Evolutionary conservation across 495 filamentous ascomycete species (phyloP).

Genomic region (Neurospora sp.): DNA sequence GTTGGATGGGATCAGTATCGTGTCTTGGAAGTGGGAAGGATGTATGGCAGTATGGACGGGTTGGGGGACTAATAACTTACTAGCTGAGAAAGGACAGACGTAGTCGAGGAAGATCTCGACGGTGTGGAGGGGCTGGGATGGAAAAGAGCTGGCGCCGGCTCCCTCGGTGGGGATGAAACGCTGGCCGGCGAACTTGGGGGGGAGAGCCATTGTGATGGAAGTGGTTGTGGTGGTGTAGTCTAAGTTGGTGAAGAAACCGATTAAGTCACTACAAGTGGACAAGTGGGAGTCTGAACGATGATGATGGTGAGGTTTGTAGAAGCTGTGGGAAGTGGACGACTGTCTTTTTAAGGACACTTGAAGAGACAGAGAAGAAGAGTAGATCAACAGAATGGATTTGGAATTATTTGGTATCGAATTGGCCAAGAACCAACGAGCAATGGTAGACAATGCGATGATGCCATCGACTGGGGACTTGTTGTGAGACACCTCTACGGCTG

Average conservation of each 20-base stretch:
- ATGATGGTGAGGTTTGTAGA: not conserved
- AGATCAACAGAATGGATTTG: not conserved
- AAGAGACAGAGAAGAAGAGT: not conserved
- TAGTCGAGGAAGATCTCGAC: slow-evolving; percentile 81
- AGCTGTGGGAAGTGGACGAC: not conserved
- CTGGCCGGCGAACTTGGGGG: slow-evolving; percentile 68
- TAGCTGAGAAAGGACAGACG: slow-evolving; percentile 58
- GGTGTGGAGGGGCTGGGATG: slow-evolving; percentile 49
- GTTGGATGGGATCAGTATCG: not conserved
- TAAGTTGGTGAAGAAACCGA: not conserved
- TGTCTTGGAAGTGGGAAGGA: not conserved
- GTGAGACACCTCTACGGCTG: not conserved
- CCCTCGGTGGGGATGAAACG: slow-evolving; percentile 36
- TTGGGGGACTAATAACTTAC: slow-evolving; percentile 23
- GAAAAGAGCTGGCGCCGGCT: slow-evolving; percentile 18
- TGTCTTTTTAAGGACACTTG: not conserved
- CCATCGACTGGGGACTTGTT: not conserved
- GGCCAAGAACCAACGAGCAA: not conserved
- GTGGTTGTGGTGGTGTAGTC: not conserved
- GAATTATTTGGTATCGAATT: not conserved
- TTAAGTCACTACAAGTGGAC: not conserved
- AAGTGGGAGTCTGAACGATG: not conserved
- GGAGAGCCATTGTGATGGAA: slow-evolving; percentile 51
- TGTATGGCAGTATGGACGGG: slow-evolving; percentile 19
- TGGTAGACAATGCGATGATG: not conserved